These are phyloP conservation scores for Talaromyces liani DNA, from an alignment of 495 filamentous ascomycete genomes.

Conservation along the genomic window DNA sequence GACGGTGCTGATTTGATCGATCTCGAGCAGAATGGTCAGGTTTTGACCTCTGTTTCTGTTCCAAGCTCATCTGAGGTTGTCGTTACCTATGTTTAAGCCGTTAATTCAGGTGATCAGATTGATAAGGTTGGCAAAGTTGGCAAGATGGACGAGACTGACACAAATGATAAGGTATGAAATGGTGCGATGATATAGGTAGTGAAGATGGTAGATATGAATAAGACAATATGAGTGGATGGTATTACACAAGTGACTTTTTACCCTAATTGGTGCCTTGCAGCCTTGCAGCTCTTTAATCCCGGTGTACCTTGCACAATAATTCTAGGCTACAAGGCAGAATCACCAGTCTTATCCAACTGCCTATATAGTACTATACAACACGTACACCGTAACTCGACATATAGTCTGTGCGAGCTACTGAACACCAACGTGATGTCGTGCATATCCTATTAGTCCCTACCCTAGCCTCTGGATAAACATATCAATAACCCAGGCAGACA, in stretches of 20 bases:
- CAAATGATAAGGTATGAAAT: background rate
- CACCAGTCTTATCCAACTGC: background rate
- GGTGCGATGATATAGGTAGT: background rate
- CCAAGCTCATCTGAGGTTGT: constrained; percentile 28
- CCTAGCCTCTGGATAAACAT: background rate
- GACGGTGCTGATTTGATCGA: constrained; percentile 40
- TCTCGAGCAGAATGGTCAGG: constrained; percentile 40
- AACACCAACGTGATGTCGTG: background rate
- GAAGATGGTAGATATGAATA: background rate
- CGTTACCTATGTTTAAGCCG: constrained; percentile 19
- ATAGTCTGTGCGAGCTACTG: background rate
- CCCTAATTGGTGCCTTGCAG: background rate
- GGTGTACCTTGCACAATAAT: background rate
- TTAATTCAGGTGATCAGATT: background rate
- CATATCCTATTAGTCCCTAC: constrained; percentile 1
- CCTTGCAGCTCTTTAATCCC: background rate
- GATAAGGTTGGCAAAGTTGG: background rate
- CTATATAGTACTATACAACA: background rate
- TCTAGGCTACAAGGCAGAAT: background rate
- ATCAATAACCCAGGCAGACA: background rate
- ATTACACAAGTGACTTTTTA: background rate
- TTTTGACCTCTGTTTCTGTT: constrained; percentile 39
- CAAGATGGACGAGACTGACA: background rate
- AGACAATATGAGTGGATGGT: background rate
- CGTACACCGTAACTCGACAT: background rate